Base-by-base conservation (phyloP, 306 rosid species). In the Dryas drummondii region DNA sequence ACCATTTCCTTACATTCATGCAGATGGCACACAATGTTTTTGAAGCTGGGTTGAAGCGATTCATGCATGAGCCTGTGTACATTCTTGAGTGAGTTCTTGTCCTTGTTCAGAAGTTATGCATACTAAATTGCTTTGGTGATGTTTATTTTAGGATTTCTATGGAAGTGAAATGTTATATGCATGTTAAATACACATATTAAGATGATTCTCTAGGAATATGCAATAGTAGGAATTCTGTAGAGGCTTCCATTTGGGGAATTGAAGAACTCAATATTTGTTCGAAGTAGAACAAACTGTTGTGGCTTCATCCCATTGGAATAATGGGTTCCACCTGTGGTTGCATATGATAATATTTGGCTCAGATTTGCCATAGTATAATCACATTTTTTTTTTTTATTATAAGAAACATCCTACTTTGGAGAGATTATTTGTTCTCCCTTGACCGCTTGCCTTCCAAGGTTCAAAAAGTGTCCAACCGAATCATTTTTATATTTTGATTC, bases 21-120 rank as follows among this genome's bases (percentile, higher is more conserved):
- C 96, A 94, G 98, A 86, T 94, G 89, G 97, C 98, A 47, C 96
- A 91, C 80, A 94, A 91, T 82, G 85, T 94, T 82, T 94, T 90
- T 79, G 98, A 94, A 86, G 96, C 91, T 27, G 98, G 98, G 76
- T 69, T 94, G 80, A 94, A 91, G 70, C 89, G 87, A 62, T 94
- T 94, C 58, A 94, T 94, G 96, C 91, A 90, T 7, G 98, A 91
- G 77, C 89, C 97, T 79, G 85, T 88, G 53, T 94, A 91, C 90
- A 94, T 94, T 87, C 97, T 94, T 46, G 90, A 94, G 98, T 94
- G 85, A 84, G 98, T 91, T 81, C 61, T 67, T 68, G 86, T 76
- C 49, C 62, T 76, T 69, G 27, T 13, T 22, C 54, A 49, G n/a
- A 78, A 62, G 57, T 56, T 58, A 64, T 78, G 41, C 54, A 32